phyloP scores from a whole-genome alignment of 1,284 basidiomycete species.

The Rhodotorula glutinis region DNA sequence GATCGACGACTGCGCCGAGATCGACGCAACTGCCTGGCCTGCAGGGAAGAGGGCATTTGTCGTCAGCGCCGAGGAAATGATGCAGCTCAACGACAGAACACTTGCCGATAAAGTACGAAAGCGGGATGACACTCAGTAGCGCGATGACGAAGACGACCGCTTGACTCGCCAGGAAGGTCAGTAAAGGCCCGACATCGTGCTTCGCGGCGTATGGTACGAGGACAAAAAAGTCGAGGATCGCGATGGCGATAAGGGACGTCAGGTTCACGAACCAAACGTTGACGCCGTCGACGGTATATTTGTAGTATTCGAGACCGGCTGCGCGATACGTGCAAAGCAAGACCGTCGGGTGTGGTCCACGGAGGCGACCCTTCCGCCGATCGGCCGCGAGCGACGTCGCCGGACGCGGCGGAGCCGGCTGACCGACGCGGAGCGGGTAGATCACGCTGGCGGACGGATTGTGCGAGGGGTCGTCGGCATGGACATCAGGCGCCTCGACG shows the following conservation, averaged over 20 bases:
- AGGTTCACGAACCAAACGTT: slow-evolving; percentile 99
- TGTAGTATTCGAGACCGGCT: slow-evolving; percentile 89
- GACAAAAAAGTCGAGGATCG: slow-evolving; percentile 87
- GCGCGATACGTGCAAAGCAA: slow-evolving; percentile 94
- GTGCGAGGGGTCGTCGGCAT: slow-evolving; percentile 17
- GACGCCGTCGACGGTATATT: slow-evolving; percentile 97
- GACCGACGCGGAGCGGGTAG: slow-evolving; percentile 48
- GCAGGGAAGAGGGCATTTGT: slow-evolving; percentile 79
- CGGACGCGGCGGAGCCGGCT: slow-evolving; percentile 48
- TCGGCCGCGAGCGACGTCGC: slow-evolving; percentile 52
- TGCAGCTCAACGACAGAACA: background rate
- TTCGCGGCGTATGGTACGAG: slow-evolving; percentile 69
- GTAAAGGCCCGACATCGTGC: slow-evolving; percentile 55
- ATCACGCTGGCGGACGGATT: background rate
- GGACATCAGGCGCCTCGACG: slow-evolving; percentile 32
- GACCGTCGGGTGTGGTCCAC: slow-evolving; percentile 64
- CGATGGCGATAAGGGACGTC: slow-evolving; percentile 88
- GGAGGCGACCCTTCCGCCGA: slow-evolving; percentile 52
- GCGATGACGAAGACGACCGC: slow-evolving; percentile 80
- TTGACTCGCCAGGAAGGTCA: slow-evolving; percentile 72
- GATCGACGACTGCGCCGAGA: slow-evolving; percentile 95
- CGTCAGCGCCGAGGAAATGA: slow-evolving; percentile 60
- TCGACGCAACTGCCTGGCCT: slow-evolving; percentile 96
- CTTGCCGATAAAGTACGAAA: slow-evolving; percentile 68
- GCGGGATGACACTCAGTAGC: slow-evolving; percentile 87